Percentiles rank a stretch among this genome's conserved stretches.
These are phyloP conservation scores for Fusarium globosum DNA, from an alignment of 2,329 filamentous ascomycete species.

Conservation along the genomic window DNA sequence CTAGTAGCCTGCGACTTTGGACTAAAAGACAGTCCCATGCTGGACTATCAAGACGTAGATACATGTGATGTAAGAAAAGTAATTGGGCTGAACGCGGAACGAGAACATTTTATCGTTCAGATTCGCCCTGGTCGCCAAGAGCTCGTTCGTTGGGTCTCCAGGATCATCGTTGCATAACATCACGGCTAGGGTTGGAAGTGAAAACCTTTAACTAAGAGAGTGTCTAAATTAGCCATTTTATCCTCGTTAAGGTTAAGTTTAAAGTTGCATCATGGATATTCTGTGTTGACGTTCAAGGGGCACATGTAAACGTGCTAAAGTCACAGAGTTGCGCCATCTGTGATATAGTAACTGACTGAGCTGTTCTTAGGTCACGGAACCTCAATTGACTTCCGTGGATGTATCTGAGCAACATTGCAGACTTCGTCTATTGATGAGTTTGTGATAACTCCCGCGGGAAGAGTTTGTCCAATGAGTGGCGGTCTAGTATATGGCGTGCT, in stretches of 20 bases:
- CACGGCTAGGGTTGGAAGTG: rapidly evolving
- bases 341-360: not conserved
- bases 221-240: no score
- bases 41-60: not conserved
- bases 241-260: not conserved
- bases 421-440: not conserved
- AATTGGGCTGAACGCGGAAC: no score
- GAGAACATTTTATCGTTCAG: not conserved
- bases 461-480: not conserved
- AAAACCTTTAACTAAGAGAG: rapidly evolving
- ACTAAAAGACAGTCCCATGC: not conserved
- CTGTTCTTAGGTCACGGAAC: no score
- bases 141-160: not conserved
- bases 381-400: not conserved
- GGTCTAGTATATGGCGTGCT: not conserved
- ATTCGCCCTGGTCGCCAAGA: not conserved
- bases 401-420: not conserved
- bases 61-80: rapidly evolving
- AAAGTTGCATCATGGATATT: not conserved
- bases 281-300: no score
- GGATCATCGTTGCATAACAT: not conserved
- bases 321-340: not conserved
- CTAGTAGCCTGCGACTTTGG: not conserved
- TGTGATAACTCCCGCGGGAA: not conserved
- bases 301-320: not conserved